phyloP scores from a whole-genome alignment of 805 yeast genomes.

The Suhomyces vadensis region DNA sequence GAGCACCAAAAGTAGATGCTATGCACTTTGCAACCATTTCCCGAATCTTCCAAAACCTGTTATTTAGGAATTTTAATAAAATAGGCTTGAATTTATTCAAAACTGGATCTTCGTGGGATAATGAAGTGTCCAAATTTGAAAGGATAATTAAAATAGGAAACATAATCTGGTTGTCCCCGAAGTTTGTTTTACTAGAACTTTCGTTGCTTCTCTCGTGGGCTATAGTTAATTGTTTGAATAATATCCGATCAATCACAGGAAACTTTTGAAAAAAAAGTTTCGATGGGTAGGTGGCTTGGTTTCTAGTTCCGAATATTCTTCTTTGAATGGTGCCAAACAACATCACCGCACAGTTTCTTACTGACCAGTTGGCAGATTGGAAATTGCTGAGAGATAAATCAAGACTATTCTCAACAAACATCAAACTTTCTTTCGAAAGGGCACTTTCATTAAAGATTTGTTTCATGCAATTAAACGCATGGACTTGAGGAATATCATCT shows the following conservation, averaged over 20 bases:
- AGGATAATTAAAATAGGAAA: constrained; percentile 77
- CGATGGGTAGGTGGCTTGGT: constrained; percentile 47
- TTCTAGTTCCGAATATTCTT: constrained; percentile 68
- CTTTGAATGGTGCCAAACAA: constrained; percentile 82
- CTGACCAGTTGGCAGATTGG: constrained; percentile 73
- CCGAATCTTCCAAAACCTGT: constrained; percentile 76
- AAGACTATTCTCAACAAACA: constrained; percentile 58
- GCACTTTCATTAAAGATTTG: constrained; percentile 72
- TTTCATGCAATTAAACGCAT: constrained; percentile 84
- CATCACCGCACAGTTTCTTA: constrained; percentile 93
- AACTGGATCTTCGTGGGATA: constrained; percentile 46
- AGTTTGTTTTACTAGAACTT: constrained; percentile 14
- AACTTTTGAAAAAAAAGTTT: constrained; percentile 71
- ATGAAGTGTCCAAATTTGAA: constrained; percentile 63
- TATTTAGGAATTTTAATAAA: constrained; percentile 43
- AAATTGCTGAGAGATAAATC: constrained; percentile 63
- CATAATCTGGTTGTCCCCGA: constrained; percentile 53
- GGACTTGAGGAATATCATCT: constrained; percentile 85
- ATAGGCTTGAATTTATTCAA: constrained; percentile 49
- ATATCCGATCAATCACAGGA: constrained; percentile 49
- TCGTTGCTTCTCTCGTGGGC: constrained; percentile 1
- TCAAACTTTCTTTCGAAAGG: constrained; percentile 53
- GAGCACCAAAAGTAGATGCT: constrained; percentile 43
- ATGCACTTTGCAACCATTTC: constrained; percentile 81
- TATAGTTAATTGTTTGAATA: constrained; percentile 44